Conservation (phyloP, 2,329 filamentous ascomycete genomes). For the Alternaria brassicae region DNA sequence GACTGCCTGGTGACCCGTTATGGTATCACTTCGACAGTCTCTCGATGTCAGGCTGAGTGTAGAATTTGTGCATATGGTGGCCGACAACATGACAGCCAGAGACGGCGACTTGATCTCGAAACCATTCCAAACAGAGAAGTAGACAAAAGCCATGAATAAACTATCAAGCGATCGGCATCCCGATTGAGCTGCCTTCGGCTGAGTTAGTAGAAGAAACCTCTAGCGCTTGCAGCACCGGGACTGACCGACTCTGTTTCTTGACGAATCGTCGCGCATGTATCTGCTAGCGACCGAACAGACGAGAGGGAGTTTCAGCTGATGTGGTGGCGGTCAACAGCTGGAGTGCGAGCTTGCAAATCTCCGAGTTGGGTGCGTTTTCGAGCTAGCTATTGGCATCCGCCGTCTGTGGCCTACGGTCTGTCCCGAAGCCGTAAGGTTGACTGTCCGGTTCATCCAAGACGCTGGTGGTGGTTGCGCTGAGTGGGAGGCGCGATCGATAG, state of each 20-base stretch:
- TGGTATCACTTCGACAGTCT: background rate
- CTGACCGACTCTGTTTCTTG: background rate
- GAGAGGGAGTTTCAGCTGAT: background rate
- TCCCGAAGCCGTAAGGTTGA: constrained; percentile 9
- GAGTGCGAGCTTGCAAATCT: background rate
- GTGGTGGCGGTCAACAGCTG: constrained; percentile 4
- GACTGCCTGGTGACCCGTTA: background rate
- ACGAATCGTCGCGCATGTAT: background rate
- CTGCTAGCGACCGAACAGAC: background rate
- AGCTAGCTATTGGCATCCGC: background rate
- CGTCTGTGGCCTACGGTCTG: constrained; percentile 3
- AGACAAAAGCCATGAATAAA: background rate
- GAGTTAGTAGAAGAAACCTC: background rate
- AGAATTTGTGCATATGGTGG: background rate
- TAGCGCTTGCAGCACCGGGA: background rate
- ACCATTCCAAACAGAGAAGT: constrained; percentile 6
- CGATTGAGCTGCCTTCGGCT: constrained; percentile 5
- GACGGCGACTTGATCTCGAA: background rate
- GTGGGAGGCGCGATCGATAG: constrained; percentile 6
- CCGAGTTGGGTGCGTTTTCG: background rate
- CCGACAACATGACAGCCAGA: background rate
- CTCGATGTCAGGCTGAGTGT: background rate
- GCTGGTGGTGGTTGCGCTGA: background rate
- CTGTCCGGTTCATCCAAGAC: constrained; percentile 3
- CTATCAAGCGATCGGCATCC: constrained; percentile 10